Conservation (phyloP, 2,329 filamentous ascomycete genomes). For the Ambrosiella beaveri region DNA sequence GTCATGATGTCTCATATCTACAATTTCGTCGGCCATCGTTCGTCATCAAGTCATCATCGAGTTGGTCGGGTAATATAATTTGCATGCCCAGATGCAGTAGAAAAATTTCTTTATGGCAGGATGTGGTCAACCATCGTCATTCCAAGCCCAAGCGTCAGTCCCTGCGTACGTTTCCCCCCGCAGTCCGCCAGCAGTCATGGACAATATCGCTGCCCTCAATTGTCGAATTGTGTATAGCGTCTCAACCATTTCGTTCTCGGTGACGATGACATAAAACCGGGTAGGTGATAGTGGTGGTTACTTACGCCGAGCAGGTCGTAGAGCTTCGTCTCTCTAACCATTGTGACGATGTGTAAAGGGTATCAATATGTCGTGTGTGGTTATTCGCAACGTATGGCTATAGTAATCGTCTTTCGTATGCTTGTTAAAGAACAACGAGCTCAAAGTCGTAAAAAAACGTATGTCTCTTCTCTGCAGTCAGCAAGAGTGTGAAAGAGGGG, state of each 20-base stretch:
- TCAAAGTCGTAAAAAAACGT: no score
- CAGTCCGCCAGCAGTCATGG: neutral
- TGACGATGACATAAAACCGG: no score
- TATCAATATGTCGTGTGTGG: neutral
- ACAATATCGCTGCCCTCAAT: no score
- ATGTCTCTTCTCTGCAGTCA: neutral
- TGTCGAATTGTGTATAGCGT: no score
- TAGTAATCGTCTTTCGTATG: no score
- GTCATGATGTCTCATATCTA: neutral
- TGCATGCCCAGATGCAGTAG: neutral
- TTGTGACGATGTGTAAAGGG: constrained; percentile 19
- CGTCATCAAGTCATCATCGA: neutral
- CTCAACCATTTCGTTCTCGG: no score
- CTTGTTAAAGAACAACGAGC: no score
- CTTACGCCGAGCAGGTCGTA: constrained; percentile 66
- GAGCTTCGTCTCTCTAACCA: constrained; percentile 65
- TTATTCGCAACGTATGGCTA: neutral
- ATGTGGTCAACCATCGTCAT: no score
- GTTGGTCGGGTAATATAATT: neutral
- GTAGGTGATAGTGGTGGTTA: constrained; percentile 13
- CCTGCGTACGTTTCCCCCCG: neutral
- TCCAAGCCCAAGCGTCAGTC: no score
- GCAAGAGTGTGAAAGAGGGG: neutral
- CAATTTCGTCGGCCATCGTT: neutral
- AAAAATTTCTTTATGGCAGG: no score